phyloP scores from a whole-genome alignment of 2,329 filamentous ascomycete species.

The Scytalidium lignicola region DNA sequence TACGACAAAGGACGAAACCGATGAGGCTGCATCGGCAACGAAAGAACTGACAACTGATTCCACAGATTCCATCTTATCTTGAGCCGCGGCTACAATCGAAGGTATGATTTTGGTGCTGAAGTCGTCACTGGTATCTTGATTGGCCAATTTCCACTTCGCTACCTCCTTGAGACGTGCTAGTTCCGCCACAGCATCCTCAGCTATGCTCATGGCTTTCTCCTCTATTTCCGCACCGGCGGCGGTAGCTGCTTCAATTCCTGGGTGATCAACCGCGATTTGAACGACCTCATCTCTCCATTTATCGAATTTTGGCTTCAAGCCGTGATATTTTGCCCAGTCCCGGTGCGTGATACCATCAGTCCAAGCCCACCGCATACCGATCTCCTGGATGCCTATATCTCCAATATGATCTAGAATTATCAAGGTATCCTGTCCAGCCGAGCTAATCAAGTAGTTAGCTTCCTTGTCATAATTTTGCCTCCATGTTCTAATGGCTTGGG shows the following conservation, averaged over 20 bases:
- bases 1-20: slow-evolving; percentile 15
- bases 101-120: slow-evolving; percentile 67
- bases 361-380: slow-evolving; percentile 82
- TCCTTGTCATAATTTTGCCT: slow-evolving; percentile 53
- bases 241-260: slow-evolving; percentile 63
- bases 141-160: slow-evolving; percentile 75
- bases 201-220: slow-evolving; percentile 72
- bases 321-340: slow-evolving; percentile 94
- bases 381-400: slow-evolving; percentile 65
- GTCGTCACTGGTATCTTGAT: slow-evolving; percentile 69
- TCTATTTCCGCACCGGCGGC: slow-evolving; percentile 65
- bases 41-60: slow-evolving; percentile 22
- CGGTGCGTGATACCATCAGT: slow-evolving; percentile 94
- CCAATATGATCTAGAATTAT: slow-evolving; percentile 64
- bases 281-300: slow-evolving; percentile 83
- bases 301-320: slow-evolving; percentile 74
- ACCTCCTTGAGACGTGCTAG: slow-evolving; percentile 77
- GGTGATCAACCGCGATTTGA: slow-evolving; percentile 67
- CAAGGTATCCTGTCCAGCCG: slow-evolving; percentile 58
- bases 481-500: slow-evolving; percentile 61
- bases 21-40: slow-evolving; percentile 19
- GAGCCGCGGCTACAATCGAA: slow-evolving; percentile 44
- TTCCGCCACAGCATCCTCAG: slow-evolving; percentile 74
- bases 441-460: slow-evolving; percentile 49
- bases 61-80: slow-evolving; percentile 23